Evolutionary conservation across 257 asterid genomes (phyloP), one percentile per base, ranked within the genome.

Genomic region (Nemophila menziesii): DNA sequence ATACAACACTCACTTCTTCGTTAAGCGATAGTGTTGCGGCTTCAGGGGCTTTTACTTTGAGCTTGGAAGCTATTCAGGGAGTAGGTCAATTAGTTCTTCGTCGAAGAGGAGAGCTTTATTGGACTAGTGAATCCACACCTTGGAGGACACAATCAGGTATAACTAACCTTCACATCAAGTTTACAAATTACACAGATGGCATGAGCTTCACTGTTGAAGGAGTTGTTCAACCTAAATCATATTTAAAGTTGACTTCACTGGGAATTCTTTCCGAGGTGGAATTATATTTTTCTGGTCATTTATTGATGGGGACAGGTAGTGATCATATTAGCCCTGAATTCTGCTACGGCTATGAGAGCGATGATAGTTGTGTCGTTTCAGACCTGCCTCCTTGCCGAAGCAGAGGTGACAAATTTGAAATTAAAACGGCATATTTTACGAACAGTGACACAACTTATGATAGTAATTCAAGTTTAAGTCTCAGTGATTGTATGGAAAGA

Each of bases 21-120:
- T n/a, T n/a, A n/a, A n/a, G n/a, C n/a, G n/a, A n/a, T n/a, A n/a
- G n/a, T n/a, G n/a, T n/a, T n/a, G n/a, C n/a, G n/a, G n/a, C n/a
- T n/a, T n/a, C n/a, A n/a, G n/a, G n/a, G n/a, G n/a, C n/a, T n/a
- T n/a, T n/a, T n/a, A n/a, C n/a, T n/a, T n/a, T n/a, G n/a, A n/a
- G n/a, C n/a, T n/a, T 11, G 71, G 72, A 43, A 66, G 72, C 76
- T 63, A 55, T 42, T 33, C 46, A 8, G 24, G 18, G 26, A 5
- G 14, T 16, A 15, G 47, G 61, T 18, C 52, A 53, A n/a, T 33
- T 74, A 24, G 8, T 71, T 5, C 51, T 74, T 16, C 61, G 52
- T 29, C 54, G 55, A 22, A 43, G 64, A 1, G 73, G 65, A 15
- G 50, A 18, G 23, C 8, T 20, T 59, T 59, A 59, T 20, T 44